Conservation (phyloP, 257 asterid genomes). For the Solanum chiquidenum region DNA sequence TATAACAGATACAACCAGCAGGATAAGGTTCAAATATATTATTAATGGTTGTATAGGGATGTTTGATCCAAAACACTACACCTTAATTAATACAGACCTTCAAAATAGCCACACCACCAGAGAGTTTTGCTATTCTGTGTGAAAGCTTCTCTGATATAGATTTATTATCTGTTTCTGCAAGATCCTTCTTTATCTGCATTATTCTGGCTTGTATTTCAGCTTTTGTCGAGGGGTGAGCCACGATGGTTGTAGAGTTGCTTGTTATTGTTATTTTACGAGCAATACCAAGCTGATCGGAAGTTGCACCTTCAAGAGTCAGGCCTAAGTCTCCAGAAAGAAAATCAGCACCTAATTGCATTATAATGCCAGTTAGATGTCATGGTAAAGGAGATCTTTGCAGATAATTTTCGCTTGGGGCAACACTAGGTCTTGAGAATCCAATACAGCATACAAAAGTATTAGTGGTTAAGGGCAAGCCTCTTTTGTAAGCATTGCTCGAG, state of each 20-base stretch:
- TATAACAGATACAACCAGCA: neutral
- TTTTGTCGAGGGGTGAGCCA: conserved; percentile 87
- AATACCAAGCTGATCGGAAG: conserved; percentile 99
- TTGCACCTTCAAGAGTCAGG: conserved; percentile 56
- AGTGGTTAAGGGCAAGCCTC: neutral
- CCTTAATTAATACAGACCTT: conserved; percentile 25
- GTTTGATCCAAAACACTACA: neutral
- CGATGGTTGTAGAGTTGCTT: conserved; percentile 56
- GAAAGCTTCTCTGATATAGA: conserved; percentile 61
- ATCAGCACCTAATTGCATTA: conserved; percentile 68
- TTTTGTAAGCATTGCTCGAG: neutral
- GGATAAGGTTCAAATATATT: neutral
- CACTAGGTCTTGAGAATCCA: neutral
- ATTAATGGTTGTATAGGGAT: neutral
- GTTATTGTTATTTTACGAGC: conserved; percentile 70
- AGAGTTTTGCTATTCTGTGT: conserved; percentile 80
- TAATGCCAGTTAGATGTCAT: neutral
- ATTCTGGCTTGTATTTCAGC: conserved; percentile 93
- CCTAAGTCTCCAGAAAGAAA: conserved; percentile 89
- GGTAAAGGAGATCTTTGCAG: neutral
- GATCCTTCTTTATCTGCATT: conserved; percentile 81
- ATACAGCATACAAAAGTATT: neutral
- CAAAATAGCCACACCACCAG: conserved; percentile 78
- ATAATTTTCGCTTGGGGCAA: neutral
- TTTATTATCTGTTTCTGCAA: conserved; percentile 69